phyloP scores from a whole-genome alignment of 106 monocot species.

The Posidonia australis region DNA sequence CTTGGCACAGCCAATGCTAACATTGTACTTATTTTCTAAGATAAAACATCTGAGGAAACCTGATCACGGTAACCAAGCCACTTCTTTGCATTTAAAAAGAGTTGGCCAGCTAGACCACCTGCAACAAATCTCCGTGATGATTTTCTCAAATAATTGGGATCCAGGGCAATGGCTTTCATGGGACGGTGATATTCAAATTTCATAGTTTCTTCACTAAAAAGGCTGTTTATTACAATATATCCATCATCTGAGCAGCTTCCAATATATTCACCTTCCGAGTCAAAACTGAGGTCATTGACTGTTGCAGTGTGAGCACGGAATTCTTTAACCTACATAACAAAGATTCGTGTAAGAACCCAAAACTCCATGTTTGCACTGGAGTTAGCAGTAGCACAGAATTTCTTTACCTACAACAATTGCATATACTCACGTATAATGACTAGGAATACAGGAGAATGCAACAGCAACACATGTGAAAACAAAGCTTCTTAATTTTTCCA shows the following conservation, averaged over 20 bases:
- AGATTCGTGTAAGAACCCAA: neutral
- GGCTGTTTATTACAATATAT: constrained; percentile 61
- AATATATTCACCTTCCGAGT: constrained; percentile 85
- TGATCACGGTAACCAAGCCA: constrained; percentile 76
- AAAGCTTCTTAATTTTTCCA: too few relatives aligned
- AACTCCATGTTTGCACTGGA: too few relatives aligned
- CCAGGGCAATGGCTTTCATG: constrained; percentile 91
- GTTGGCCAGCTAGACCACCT: constrained; percentile 93
- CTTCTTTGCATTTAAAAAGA: constrained; percentile 66
- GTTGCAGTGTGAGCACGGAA: constrained; percentile 84
- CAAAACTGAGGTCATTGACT: constrained; percentile 91
- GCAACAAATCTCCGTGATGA: constrained; percentile 67
- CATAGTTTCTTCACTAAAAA: constrained; percentile 79
- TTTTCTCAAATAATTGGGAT: constrained; percentile 70
- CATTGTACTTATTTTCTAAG: neutral
- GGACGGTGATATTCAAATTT: constrained; percentile 95
- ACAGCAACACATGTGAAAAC: too few relatives aligned
- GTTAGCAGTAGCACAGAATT: too few relatives aligned
- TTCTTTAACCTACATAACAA: constrained; percentile 70
- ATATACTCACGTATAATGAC: too few relatives aligned
- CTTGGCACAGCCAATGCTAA: neutral
- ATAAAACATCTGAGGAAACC: constrained; percentile 23
- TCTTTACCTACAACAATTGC: too few relatives aligned
- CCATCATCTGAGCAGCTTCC: constrained; percentile 99
- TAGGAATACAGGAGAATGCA: too few relatives aligned